Conservation (phyloP, 225 moss, liverwort and hornwort species). For the Takakia lepidozioides region DNA sequence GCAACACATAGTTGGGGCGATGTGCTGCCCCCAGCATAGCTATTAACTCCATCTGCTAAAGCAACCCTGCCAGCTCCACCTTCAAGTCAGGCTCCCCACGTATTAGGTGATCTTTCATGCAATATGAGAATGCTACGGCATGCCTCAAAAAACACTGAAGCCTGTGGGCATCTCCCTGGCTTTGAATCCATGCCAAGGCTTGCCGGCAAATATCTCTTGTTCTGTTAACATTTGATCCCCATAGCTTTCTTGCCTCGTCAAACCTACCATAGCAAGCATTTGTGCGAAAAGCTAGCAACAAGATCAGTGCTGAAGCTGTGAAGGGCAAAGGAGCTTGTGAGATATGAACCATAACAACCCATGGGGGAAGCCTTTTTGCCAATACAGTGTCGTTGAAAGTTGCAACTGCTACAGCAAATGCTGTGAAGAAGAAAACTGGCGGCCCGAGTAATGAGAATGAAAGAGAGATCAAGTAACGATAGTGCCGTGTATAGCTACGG, state of each 20-base stretch:
- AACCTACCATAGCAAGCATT: constrained; percentile 2
- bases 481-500: constrained; percentile 63
- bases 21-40: constrained; percentile 32
- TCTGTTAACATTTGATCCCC: constrained; percentile 1
- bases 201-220: constrained; percentile 3
- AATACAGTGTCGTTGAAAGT: background rate
- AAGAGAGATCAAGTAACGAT: constrained; percentile 46
- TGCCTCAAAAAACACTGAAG: constrained; percentile 36
- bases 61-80: constrained; percentile 18
- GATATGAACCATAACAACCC: background rate
- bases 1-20: constrained; percentile 56
- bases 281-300: constrained; percentile 3
- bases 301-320: background rate
- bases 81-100: constrained; percentile 17
- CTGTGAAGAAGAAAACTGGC: background rate
- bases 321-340: background rate
- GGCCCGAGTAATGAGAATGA: constrained; percentile 22
- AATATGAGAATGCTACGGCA: constrained; percentile 38
- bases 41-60: constrained; percentile 42
- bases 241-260: constrained; percentile 6
- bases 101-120: constrained; percentile 44
- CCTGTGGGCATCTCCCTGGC: constrained; percentile 31
- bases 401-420: background rate
- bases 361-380: background rate
- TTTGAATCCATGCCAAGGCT: constrained; percentile 42